A percentile compares a stretch with the other conserved stretches of the same genome.
Conservation (phyloP, 2,329 filamentous ascomycete genomes). For the Trichoderma sp. region DNA sequence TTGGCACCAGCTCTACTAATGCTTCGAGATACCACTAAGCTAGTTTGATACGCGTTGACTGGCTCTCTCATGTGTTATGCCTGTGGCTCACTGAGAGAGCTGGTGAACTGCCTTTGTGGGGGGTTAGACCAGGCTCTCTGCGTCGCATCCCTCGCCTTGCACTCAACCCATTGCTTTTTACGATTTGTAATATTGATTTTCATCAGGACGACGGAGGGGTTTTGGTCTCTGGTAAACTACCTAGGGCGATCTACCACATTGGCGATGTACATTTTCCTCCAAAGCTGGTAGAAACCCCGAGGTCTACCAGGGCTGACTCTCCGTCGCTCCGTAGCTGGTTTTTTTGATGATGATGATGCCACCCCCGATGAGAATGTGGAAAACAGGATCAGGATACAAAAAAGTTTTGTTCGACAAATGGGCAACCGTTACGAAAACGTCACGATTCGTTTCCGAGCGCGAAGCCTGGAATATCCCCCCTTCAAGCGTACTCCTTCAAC, state of each 20-base stretch:
- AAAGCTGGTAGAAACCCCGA: background rate
- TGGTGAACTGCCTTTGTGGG: constrained; percentile 11
- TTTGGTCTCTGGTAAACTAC: constrained; percentile 24
- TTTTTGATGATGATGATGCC: constrained; percentile 43
- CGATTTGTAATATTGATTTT: constrained; percentile 42
- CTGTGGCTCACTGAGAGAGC: background rate
- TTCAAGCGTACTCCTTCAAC: constrained; percentile 35
- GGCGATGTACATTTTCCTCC: background rate
- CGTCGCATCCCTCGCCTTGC: constrained; percentile 22
- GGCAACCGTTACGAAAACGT: constrained; percentile 43
- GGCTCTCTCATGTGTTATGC: background rate
- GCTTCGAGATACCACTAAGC: constrained; percentile 41
- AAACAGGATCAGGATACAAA: constrained; percentile 44
- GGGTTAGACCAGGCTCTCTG: constrained; percentile 4
- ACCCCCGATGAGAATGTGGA: constrained; percentile 41
- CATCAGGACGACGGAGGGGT: constrained; percentile 23
- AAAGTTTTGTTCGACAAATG: constrained; percentile 41
- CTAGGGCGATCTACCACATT: background rate
- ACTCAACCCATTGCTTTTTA: constrained; percentile 36
- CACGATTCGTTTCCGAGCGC: constrained; percentile 34
- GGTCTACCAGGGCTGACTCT: background rate
- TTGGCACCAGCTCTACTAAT: constrained; percentile 38
- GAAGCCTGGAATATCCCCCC: constrained; percentile 33
- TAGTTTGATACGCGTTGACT: background rate
- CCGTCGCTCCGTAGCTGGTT: constrained; percentile 24